Base-by-base conservation (phyloP, 768 basidiomycete genomes). In the Collybia mongolica region DNA sequence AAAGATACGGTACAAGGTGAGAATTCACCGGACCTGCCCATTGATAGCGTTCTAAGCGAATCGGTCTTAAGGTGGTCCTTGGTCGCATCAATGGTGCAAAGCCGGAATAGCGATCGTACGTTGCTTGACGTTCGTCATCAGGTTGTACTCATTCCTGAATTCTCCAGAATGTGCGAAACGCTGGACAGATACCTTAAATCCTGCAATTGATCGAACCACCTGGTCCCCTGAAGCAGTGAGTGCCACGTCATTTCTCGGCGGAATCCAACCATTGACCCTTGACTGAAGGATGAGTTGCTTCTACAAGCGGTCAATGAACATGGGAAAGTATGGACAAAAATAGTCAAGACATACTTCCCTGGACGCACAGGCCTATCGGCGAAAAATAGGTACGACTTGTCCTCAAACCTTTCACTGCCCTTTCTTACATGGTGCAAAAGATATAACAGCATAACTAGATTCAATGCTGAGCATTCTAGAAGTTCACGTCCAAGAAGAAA, bases 291-390 rank as follows among this genome's bases (percentile, higher is more conserved):
- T 49, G 74, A 76, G 23, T 56, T 76, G 15, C 73, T 83, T n/a
- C 65, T 83, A 18, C 70, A 73, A 52, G 80, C 81, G 5, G 81
- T 83, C 36, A 66, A 74, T 40, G 73, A 75, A 48, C 78, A 81
- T 51, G 81, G 81, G 17, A 81, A 79, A 60, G 76, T 79, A 5
- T 83, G 81, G 81, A 80, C 81, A 0, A 81, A 81, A 59, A 83
- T 83, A 39, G 81, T 81, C 28, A 79, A 80, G 58, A 79, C 75
- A 5, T 81, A 81, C 56, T 81, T 83, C 63, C 81, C 81, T 41
- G 80, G 81, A 4, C 71, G 81, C 35, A 83, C 81, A 15, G 81
- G 80, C 12, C 67, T 83, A 14, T 78, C 80, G 2, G 80, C 80
- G 14, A 83, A 82, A 71, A 83, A 83, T 62, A 72, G 80, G 79